Percentiles rank a stretch among this genome's conserved stretches.
phyloP scores from a whole-genome alignment of 2,329 filamentous ascomycete genomes.

The Zymoseptoria brevis region DNA sequence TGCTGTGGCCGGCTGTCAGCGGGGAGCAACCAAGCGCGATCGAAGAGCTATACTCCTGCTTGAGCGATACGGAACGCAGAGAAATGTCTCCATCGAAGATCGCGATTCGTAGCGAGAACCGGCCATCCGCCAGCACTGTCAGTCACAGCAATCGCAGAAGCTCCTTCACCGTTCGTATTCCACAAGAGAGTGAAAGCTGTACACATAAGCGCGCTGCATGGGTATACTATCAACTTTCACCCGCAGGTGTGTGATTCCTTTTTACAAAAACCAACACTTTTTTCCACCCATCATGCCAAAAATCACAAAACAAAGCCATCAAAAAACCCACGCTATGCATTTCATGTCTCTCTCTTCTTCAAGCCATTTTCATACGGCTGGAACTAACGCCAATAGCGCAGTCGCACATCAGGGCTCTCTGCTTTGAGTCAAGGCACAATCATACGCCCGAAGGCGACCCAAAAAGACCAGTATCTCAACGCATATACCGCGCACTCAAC shows the following conservation, averaged over 20 bases:
- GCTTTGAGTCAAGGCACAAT: too few species aligned
- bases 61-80: too few species aligned
- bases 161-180: not conserved
- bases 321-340: not conserved
- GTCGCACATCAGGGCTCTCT: not conserved
- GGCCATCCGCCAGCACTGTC: not conserved
- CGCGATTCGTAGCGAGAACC: not conserved
- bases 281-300: not conserved
- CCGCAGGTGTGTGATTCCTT: not conserved
- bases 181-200: not conserved
- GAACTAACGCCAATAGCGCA: not conserved
- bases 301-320: not conserved
- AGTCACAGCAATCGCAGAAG: not conserved
- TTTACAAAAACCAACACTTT: not conserved
- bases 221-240: not conserved
- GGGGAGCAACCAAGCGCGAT: too few species aligned
- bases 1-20: too few species aligned
- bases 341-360: not conserved
- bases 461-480: too few species aligned
- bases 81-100: not conserved
- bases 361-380: not conserved
- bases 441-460: too few species aligned
- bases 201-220: not conserved
- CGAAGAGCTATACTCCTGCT: too few species aligned
- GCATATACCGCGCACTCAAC: constrained; percentile 50